These are phyloP conservation scores for Pseudocercospora musae DNA, from an alignment of 2,329 filamentous ascomycete genomes.

Conservation along the genomic window DNA sequence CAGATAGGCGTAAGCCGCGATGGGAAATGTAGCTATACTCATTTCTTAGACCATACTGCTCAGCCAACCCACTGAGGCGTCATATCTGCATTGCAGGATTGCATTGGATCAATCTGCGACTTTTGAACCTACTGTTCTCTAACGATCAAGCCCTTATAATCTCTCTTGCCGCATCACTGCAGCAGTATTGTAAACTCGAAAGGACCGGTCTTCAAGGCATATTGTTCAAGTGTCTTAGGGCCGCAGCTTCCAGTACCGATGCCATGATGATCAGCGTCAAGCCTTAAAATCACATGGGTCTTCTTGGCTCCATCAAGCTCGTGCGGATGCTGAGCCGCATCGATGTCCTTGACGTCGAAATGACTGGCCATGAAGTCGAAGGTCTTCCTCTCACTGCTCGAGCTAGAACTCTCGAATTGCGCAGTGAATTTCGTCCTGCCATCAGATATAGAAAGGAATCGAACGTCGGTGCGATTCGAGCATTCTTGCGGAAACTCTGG, in stretches of 20 bases:
- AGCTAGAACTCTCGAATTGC: constrained; percentile 30
- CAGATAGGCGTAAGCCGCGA: too few relatives aligned
- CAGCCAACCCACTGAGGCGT: too few relatives aligned
- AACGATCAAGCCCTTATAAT: not conserved
- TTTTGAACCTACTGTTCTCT: not conserved
- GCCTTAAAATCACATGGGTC: constrained; percentile 54
- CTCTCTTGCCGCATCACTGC: constrained; percentile 3
- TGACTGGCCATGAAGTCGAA: constrained; percentile 55
- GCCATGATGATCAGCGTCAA: constrained; percentile 63
- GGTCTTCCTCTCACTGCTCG: constrained; percentile 13
- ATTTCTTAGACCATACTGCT: too few relatives aligned
- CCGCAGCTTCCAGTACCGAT: constrained; percentile 62
- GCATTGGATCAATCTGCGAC: not conserved
- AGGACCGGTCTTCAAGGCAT: constrained; percentile 36
- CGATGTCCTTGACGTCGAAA: constrained; percentile 53
- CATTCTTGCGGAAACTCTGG: constrained; percentile 69
- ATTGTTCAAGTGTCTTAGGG: constrained; percentile 47
- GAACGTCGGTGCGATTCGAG: constrained; percentile 60
- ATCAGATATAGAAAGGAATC: constrained; percentile 49
- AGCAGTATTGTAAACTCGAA: constrained; percentile 37
- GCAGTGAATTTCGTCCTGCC: constrained; percentile 21
- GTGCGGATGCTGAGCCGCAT: constrained; percentile 60
- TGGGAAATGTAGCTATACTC: too few relatives aligned
- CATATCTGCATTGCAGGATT: too few relatives aligned
- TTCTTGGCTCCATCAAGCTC: constrained; percentile 57